Percentiles rank a stretch among this genome's conserved stretches.
Conservation (phyloP, 768 basidiomycete genomes). For the Tricholoma sp. region DNA sequence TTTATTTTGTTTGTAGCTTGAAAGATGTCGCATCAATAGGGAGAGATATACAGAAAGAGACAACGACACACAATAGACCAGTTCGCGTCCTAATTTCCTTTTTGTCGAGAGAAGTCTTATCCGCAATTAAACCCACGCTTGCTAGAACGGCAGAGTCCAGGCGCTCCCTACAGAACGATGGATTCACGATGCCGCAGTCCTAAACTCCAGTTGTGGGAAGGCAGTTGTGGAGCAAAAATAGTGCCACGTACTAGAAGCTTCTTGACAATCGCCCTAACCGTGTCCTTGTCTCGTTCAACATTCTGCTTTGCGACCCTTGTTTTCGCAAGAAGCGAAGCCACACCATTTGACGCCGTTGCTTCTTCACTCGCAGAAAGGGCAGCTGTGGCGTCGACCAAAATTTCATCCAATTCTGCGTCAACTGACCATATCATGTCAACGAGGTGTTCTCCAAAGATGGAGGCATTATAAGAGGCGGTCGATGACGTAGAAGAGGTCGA, state of each 20-base stretch:
- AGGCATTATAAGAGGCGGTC: constrained; percentile 37
- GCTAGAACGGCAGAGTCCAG: constrained; percentile 64
- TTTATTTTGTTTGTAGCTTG: constrained; percentile 97
- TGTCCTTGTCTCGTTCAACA: constrained; percentile 61
- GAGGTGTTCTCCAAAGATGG: constrained; percentile 60
- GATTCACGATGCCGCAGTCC: constrained; percentile 53
- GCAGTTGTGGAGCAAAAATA: background rate
- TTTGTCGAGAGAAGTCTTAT: constrained; percentile 63
- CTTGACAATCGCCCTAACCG: constrained; percentile 53
- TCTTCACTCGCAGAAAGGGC: constrained; percentile 31
- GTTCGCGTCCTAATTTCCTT: constrained; percentile 81
- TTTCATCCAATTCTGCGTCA: constrained; percentile 73
- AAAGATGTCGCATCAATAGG: constrained; percentile 2
- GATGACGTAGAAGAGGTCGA: constrained; percentile 63
- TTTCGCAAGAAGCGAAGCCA: constrained; percentile 24
- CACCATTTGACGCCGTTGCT: constrained; percentile 15
- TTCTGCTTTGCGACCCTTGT: constrained; percentile 43
- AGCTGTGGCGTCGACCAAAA: constrained; percentile 49
- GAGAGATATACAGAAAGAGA: background rate
- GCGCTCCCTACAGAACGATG: constrained; percentile 65
- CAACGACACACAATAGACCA: constrained; percentile 64
- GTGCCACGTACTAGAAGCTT: constrained; percentile 50
- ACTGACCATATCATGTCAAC: constrained; percentile 82
- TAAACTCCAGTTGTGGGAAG: constrained; percentile 22
- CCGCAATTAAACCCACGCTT: constrained; percentile 62